Evolutionary conservation across 371 early-diverging fungal genomes (phyloP).

Genomic region (Syncephalastrum racemosum): DNA sequence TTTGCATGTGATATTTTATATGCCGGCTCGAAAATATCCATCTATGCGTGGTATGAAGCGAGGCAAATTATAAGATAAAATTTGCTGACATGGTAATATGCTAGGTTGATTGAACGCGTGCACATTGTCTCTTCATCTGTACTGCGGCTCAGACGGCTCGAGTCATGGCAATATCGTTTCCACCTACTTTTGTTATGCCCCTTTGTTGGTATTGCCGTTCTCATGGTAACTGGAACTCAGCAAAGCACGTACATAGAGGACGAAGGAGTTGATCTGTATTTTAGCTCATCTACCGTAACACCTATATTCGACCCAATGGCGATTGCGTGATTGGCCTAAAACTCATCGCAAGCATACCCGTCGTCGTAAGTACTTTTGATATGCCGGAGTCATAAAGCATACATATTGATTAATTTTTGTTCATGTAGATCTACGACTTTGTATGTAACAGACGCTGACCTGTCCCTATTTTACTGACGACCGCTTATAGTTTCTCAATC

Average conservation of each 20-base stretch:
- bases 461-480: neutral
- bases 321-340: conserved; percentile 52
- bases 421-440: conserved; percentile 38
- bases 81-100: neutral
- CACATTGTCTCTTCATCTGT: conserved; percentile 26
- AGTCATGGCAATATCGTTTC: conserved; percentile 44
- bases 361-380: conserved; percentile 30
- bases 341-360: conserved; percentile 48
- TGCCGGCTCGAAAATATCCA: conserved; percentile 46
- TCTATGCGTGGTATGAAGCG: conserved; percentile 9
- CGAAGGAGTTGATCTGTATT: neutral
- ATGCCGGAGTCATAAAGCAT: neutral
- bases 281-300: conserved; percentile 37
- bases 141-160: conserved; percentile 45
- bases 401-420: neutral
- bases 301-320: conserved; percentile 42
- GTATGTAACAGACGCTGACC: conserved; percentile 20
- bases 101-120: conserved; percentile 48
- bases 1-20: conserved; percentile 47
- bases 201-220: conserved; percentile 41
- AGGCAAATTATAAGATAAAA: too few relatives aligned
- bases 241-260: neutral
- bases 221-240: conserved; percentile 32
- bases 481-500: conserved; percentile 33
- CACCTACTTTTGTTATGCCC: conserved; percentile 46